Evolutionary conservation across 306 rosid species (phyloP).

Genomic region (Casuarina glauca): DNA sequence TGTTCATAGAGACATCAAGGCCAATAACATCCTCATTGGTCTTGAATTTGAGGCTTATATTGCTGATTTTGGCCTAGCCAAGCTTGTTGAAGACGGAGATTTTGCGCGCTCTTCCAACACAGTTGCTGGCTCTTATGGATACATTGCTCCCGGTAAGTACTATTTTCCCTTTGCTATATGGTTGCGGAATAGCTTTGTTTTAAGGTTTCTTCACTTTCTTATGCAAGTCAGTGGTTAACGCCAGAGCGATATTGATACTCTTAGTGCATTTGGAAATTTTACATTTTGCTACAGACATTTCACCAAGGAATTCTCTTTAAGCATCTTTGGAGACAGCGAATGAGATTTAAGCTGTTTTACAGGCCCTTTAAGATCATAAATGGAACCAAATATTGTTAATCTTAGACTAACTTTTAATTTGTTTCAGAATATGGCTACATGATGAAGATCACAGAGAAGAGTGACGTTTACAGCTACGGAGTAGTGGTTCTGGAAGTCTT

Average conservation of each 20-base stretch:
- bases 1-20: slow-evolving; percentile 94
- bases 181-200: background rate
- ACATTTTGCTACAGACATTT: background rate
- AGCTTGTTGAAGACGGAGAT: slow-evolving; percentile 83
- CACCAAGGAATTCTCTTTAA: background rate
- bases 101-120: slow-evolving; percentile 80
- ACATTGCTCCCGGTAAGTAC: slow-evolving; percentile 89
- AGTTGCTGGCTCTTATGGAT: slow-evolving; percentile 96
- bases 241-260: no score
- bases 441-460: slow-evolving; percentile 81
- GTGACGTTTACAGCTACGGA: slow-evolving; percentile 85
- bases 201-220: background rate
- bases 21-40: slow-evolving; percentile 95
- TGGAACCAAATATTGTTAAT: background rate
- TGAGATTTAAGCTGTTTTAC: background rate
- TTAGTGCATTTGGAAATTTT: no score
- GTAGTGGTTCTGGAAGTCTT: slow-evolving; percentile 78
- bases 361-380: background rate
- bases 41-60: slow-evolving; percentile 89
- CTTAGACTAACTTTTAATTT: slow-evolving; percentile 20
- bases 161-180: slow-evolving; percentile 1
- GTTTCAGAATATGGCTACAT: slow-evolving; percentile 84
- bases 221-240: no score
- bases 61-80: slow-evolving; percentile 96
- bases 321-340: background rate